Evolutionary conservation across 1,284 basidiomycete genomes (phyloP), one percentile per base, ranked within the genome.

Genomic region (Ceratorhiza oryzae-sativae): DNA sequence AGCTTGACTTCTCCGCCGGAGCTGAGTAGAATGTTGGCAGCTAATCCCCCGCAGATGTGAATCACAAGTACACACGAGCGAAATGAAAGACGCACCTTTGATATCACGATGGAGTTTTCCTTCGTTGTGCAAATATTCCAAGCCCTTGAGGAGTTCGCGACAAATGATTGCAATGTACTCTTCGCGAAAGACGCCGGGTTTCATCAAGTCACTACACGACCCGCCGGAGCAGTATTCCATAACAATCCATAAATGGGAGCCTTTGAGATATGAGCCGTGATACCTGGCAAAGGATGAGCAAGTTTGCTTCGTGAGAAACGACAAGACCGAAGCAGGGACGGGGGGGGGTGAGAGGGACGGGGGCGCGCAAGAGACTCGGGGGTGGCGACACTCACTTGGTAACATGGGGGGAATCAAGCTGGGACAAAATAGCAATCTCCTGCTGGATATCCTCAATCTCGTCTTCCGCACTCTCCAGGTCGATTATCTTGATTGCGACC

Each of bases 391-490:
- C 88, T 79, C 78, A 94, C 92, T 95, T 95, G 75, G 97, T 99
- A 73, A 99, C 96, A 82, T 93, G 91, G 45, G 93, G 90, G 58
- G 95, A 97, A 81, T 98, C 97, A 75, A 99, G 82, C 80, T 98
- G 97, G n/a, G 94, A 95, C 23, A 99, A 87, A 75, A 98, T 98
- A 80, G 97, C 93, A 74, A 99, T 99, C 81, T 99, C 97, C 80
- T 97, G 95, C 78, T 99, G 97, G 73, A 99, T 98, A 82, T 99
- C 97, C 80, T 98, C 96, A 80, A 99, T 98, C 84, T 99, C 97
- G 79, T 99, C 97, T 80, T 98, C 97, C 63, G 97, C 96, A 78
- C 93, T 95, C 82, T 99, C 97, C 42, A 99, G 87, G 83, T 99
- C 95, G 80, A 99, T 98, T 76, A 98, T 96, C 88, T 98, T 98